Evolutionary conservation across 768 basidiomycete genomes (phyloP).

Genomic region (Naganishia kalamii): DNA sequence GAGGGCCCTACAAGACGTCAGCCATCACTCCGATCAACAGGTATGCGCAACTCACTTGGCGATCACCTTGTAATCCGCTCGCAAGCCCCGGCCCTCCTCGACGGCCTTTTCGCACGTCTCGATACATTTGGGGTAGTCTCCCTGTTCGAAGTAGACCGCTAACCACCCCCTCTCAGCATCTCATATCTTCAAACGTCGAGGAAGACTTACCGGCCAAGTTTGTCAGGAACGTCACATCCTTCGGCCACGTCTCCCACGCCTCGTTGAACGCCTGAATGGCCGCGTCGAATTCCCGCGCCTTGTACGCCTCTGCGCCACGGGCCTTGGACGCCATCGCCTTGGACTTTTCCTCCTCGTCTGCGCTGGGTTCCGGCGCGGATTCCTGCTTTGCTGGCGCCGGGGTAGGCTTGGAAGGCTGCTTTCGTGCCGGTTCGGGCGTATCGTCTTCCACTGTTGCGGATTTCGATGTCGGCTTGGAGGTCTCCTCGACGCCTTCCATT

Average conservation of each 20-base stretch:
- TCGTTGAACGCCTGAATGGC: conserved; percentile 70
- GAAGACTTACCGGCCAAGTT: conserved; percentile 57
- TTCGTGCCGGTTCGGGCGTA: conserved; percentile 50
- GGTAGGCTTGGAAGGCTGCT: conserved; percentile 2
- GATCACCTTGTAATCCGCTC: conserved; percentile 88
- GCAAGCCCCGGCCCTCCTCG: conserved; percentile 83
- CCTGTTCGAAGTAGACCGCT: conserved; percentile 92
- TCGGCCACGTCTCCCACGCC: conserved; percentile 89
- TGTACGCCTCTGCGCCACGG: conserved; percentile 73
- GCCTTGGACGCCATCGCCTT: conserved; percentile 74
- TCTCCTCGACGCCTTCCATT: conserved; percentile 18
- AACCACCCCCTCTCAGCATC: background rate
- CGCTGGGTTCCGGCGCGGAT: conserved; percentile 31
- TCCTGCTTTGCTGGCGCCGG: conserved; percentile 45
- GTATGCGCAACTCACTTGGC: conserved; percentile 56
- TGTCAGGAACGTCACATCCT: conserved; percentile 87
- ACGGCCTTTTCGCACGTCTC: conserved; percentile 92
- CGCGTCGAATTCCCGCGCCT: conserved; percentile 70
- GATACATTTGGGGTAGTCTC: conserved; percentile 82
- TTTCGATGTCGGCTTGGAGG: background rate
- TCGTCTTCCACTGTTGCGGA: conserved; percentile 31
- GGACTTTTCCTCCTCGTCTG: conserved; percentile 68
- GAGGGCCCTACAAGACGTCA: conserved; percentile 51
- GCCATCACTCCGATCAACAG: background rate
- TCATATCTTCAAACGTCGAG: no score